These are phyloP conservation scores for Yamagishiella unicocca DNA, from an alignment of 139 green algal genomes.

Conservation along the genomic window DNA sequence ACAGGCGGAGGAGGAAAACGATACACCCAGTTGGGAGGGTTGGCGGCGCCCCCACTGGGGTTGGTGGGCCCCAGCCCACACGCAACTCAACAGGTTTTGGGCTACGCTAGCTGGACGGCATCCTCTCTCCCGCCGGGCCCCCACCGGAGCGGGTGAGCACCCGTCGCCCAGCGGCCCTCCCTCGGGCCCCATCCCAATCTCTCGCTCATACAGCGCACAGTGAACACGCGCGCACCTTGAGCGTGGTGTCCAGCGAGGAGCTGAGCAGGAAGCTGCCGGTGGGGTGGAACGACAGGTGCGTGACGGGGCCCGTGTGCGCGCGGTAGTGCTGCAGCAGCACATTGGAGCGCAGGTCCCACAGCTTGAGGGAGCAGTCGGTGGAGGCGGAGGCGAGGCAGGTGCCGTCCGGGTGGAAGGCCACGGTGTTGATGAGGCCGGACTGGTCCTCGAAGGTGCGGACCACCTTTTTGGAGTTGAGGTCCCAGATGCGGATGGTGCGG, in stretches of 20 bases:
- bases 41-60: too few relatives aligned
- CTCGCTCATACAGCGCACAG: too few relatives aligned
- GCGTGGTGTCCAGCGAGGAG: constrained; percentile 80
- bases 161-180: too few relatives aligned
- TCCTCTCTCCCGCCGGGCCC: too few relatives aligned
- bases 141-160: too few relatives aligned
- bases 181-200: too few relatives aligned
- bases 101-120: too few relatives aligned
- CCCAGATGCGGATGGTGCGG: constrained; percentile 82
- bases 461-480: constrained; percentile 74
- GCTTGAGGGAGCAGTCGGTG: constrained; percentile 82
- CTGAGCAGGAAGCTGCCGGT: constrained; percentile 87
- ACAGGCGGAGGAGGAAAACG: too few relatives aligned
- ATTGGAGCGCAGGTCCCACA: constrained; percentile 79
- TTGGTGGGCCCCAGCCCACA: too few relatives aligned
- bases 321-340: constrained; percentile 89
- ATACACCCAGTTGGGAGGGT: too few relatives aligned
- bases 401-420: constrained; percentile 89
- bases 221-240: constrained; percentile 82
- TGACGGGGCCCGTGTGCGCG: constrained; percentile 79
- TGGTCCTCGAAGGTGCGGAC: constrained; percentile 47
- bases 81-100: too few relatives aligned
- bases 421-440: constrained; percentile 67
- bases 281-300: constrained; percentile 81
- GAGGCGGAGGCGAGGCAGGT: constrained; percentile 80